Evolutionary conservation across 768 basidiomycete species (phyloP).

Genomic region (Hemileccinum impolitum): DNA sequence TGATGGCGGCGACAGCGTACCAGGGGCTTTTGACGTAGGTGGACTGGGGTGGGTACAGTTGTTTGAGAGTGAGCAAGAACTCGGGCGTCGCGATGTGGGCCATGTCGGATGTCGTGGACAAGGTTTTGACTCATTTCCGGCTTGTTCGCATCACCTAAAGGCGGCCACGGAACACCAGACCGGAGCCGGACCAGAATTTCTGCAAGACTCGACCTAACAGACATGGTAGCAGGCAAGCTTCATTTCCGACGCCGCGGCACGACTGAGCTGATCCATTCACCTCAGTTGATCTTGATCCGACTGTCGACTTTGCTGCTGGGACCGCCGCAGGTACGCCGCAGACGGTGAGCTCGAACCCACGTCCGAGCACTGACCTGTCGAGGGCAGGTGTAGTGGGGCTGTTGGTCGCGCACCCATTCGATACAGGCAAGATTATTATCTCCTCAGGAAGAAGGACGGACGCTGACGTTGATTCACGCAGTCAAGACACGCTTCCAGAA

Average conservation of each 20-base stretch:
- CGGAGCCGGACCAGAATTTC: too few relatives aligned
- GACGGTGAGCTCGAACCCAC: too few relatives aligned
- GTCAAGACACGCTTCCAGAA: conserved; percentile 84
- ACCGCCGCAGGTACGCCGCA: conserved; percentile 53
- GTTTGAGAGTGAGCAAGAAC: conserved; percentile 44
- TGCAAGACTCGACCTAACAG: too few relatives aligned
- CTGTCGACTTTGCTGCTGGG: conserved; percentile 76
- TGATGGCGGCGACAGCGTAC: conserved; percentile 56
- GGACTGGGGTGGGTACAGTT: conserved; percentile 38
- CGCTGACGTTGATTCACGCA: conserved; percentile 21
- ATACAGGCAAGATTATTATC: conserved; percentile 63
- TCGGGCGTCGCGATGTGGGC: conserved; percentile 35
- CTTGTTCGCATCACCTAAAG: too few relatives aligned
- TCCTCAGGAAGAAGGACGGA: background rate
- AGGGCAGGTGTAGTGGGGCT: conserved; percentile 56
- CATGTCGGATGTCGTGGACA: conserved; percentile 3
- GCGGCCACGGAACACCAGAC: too few relatives aligned
- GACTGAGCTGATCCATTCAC: too few relatives aligned
- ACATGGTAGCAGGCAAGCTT: conserved; percentile 22
- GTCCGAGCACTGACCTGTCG: background rate
- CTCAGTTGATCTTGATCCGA: conserved; percentile 37
- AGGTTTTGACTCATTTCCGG: too few relatives aligned
- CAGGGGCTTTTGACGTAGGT: conserved; percentile 44
- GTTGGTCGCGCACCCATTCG: conserved; percentile 73
- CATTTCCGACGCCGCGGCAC: too few relatives aligned